phyloP scores from a whole-genome alignment of 192 early-diverging fungal species.

The Entomortierella beljakovae region DNA sequence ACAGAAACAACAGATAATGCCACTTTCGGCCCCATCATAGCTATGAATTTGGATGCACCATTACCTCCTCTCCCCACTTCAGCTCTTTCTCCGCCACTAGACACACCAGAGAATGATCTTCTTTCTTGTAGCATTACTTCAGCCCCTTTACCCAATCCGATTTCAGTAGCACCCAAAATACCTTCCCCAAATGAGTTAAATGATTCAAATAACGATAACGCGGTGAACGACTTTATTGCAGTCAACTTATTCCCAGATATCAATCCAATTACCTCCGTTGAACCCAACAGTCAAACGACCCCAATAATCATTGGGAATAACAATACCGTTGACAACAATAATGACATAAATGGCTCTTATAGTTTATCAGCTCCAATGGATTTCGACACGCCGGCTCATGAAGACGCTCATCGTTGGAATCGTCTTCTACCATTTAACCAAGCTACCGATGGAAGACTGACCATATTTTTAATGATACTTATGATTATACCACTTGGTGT shows the following conservation, averaged over 20 bases:
- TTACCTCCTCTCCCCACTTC: neutral
- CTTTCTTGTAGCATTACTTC: neutral
- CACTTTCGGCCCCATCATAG: neutral
- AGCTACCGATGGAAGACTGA: slow-evolving; percentile 34
- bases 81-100: neutral
- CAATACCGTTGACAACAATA: too few species aligned
- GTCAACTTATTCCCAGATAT: slow-evolving; percentile 7
- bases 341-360: neutral
- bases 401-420: slow-evolving; percentile 15
- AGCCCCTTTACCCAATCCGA: neutral
- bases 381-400: neutral
- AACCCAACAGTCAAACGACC: neutral
- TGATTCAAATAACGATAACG: neutral
- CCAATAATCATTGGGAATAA: neutral
- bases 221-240: neutral
- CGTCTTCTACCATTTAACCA: slow-evolving; percentile 45
- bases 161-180: neutral
- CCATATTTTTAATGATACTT: slow-evolving; percentile 20
- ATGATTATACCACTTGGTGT: slow-evolving; percentile 20
- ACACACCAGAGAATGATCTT: neutral
- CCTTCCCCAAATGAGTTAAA: neutral
- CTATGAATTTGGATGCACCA: neutral
- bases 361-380: too few species aligned
- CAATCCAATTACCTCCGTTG: slow-evolving; percentile 2
- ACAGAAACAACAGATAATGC: neutral